phyloP scores from a whole-genome alignment of 2,329 filamentous ascomycete genomes.

The Diaporthe vaccinii region DNA sequence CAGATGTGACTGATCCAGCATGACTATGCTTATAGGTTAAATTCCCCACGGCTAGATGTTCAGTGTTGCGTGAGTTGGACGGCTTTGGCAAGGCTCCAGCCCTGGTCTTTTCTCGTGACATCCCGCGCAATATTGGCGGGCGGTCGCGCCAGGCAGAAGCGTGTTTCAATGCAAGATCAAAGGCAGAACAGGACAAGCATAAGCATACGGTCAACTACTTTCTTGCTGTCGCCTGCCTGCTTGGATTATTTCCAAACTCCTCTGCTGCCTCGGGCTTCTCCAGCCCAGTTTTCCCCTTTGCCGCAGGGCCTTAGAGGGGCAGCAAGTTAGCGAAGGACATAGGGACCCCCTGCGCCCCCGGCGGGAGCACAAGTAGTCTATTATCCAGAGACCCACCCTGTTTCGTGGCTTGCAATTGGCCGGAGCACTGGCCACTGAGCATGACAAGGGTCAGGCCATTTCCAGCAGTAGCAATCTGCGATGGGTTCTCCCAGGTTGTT shows the following conservation, averaged over 20 bases:
- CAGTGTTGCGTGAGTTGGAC: background rate
- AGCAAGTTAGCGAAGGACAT: background rate
- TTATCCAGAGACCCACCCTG: background rate
- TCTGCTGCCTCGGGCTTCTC: background rate
- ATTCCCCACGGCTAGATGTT: background rate
- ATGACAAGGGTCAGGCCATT: constrained; percentile 28
- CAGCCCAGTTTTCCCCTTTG: constrained; percentile 5
- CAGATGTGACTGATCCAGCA: too few species aligned
- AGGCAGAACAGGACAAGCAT: background rate
- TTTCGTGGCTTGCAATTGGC: constrained; percentile 23
- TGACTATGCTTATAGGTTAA: background rate
- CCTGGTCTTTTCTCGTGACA: background rate
- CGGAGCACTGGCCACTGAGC: constrained; percentile 29
- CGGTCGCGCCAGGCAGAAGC: background rate
- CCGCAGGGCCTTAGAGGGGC: background rate
- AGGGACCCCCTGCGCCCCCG: fast-evolving
- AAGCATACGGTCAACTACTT: background rate
- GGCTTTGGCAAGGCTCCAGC: constrained; percentile 17
- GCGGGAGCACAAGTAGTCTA: background rate
- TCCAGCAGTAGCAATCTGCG: constrained; percentile 36
- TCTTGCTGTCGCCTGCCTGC: background rate
- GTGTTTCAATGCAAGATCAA: background rate
- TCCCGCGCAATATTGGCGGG: background rate
- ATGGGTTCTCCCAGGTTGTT: constrained; percentile 35
- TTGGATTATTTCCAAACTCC: background rate